A percentile compares a stretch with the other conserved stretches of the same genome.
Conservation (phyloP, 345 rosid species). For the Brassica incana region DNA sequence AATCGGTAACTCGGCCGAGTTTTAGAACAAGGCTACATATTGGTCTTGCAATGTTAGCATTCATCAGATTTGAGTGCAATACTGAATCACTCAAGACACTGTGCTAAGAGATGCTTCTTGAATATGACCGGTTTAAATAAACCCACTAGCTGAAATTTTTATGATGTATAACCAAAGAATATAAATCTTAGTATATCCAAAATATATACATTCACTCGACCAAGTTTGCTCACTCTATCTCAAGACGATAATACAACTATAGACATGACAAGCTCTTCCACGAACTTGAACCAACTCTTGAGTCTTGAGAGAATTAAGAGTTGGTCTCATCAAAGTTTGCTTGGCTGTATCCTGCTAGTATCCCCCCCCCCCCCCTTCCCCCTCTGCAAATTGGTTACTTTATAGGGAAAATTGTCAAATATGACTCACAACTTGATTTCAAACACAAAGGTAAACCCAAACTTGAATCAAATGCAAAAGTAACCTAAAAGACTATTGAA, state of each 20-base stretch:
- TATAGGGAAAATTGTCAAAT: too few species aligned
- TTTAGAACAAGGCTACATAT: too few species aligned
- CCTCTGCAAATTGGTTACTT: neutral
- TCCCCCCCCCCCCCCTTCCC: too few species aligned
- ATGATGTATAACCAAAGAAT: neutral
- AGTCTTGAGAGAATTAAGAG: constrained; percentile 27
- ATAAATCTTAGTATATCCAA: neutral
- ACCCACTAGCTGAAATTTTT: neutral
- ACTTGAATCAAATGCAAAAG: too few species aligned
- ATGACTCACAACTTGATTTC: too few species aligned
- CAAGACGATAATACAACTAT: constrained; percentile 23
- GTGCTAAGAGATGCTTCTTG: neutral
- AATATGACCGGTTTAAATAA: neutral
- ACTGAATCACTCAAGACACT: neutral
- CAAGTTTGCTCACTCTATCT: constrained; percentile 25
- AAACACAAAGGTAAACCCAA: too few species aligned
- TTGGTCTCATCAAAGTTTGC: constrained; percentile 22
- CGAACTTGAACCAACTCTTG: constrained; percentile 11
- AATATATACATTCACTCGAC: constrained; percentile 20
- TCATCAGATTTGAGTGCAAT: neutral
- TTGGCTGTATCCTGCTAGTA: constrained; percentile 4
- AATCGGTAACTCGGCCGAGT: too few species aligned
- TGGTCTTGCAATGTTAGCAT: neutral
- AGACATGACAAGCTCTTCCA: constrained; percentile 27
- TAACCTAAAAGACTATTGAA: too few species aligned